Percentiles rank a stretch among this genome's conserved stretches.
These are phyloP conservation scores for Chrysanthemum makinoi DNA, from an alignment of 129 eudicot species.

Conservation along the genomic window DNA sequence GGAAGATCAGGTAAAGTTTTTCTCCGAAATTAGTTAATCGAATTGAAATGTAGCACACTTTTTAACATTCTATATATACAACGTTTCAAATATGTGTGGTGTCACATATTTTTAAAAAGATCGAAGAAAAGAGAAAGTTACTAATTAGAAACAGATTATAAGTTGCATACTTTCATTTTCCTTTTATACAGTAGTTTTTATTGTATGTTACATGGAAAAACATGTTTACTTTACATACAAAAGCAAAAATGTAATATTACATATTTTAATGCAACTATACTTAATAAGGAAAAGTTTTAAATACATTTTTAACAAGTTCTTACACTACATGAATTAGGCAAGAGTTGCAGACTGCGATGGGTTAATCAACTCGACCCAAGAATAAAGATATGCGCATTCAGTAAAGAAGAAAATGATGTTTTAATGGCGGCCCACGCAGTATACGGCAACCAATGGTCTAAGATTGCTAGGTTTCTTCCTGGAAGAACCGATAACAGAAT, in stretches of 20 bases:
- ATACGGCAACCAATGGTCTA: constrained; percentile 60
- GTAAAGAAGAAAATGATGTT: constrained; percentile 55
- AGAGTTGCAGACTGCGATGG: constrained; percentile 71
- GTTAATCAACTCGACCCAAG: constrained; percentile 59
- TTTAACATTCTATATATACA: background rate
- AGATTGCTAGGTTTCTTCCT: constrained; percentile 53
- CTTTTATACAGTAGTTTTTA: too few species aligned
- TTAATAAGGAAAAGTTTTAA: background rate
- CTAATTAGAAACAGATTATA: too few species aligned
- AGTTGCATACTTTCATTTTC: too few species aligned
- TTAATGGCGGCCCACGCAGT: constrained; percentile 52
- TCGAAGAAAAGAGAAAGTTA: too few species aligned
- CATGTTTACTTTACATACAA: background rate
- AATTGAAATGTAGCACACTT: background rate
- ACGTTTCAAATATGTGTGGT: background rate
- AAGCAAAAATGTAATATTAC: background rate
- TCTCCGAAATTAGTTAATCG: background rate
- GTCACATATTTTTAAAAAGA: too few species aligned
- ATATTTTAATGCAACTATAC: background rate
- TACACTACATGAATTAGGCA: constrained; percentile 33
- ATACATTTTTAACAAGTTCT: background rate
- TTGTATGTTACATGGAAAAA: background rate
- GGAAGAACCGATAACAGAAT: constrained; percentile 65
- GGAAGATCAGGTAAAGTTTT: constrained; percentile 51
- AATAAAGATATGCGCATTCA: constrained; percentile 42